A percentile compares a stretch with the other conserved stretches of the same genome.
Conservation (phyloP, 2,329 filamentous ascomycete genomes). For the Xenoacremonium recifei region DNA sequence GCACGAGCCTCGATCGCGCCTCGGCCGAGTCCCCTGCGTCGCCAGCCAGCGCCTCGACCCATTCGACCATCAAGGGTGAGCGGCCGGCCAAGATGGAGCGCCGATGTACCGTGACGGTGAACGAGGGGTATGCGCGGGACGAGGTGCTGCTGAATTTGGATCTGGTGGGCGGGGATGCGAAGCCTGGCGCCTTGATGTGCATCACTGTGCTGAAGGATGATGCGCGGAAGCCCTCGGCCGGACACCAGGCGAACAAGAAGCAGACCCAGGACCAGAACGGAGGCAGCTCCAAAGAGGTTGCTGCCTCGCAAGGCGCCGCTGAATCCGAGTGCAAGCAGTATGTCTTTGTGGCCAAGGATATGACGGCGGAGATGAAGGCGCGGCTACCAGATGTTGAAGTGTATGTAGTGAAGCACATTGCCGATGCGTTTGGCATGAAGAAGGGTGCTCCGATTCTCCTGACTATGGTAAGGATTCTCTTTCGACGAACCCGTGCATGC, state of each 20-base stretch:
- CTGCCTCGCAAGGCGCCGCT: conserved; percentile 19
- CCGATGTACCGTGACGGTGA: conserved; percentile 56
- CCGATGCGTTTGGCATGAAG: conserved; percentile 77
- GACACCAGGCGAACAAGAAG: conserved; percentile 32
- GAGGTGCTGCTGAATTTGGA: conserved; percentile 79
- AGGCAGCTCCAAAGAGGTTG: conserved; percentile 16
- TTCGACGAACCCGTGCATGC: neutral
- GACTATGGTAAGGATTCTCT: conserved; percentile 40
- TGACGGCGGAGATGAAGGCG: conserved; percentile 64
- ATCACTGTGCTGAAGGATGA: conserved; percentile 62
- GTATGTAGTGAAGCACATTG: conserved; percentile 74
- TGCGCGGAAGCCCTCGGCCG: conserved; percentile 32
- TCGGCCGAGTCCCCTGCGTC: conserved; percentile 41
- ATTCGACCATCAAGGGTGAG: conserved; percentile 43
- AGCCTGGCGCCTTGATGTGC: conserved; percentile 69
- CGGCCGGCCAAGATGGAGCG: conserved; percentile 39
- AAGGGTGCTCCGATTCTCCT: conserved; percentile 71
- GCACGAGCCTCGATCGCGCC: conserved; percentile 43
- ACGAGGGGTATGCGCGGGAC: conserved; percentile 74
- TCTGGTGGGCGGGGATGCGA: conserved; percentile 62
- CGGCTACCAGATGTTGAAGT: conserved; percentile 66
- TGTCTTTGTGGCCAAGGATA: conserved; percentile 70
- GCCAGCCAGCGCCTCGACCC: conserved; percentile 49
- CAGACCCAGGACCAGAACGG: conserved; percentile 27
- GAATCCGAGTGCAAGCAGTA: conserved; percentile 46